A percentile compares a stretch with the other conserved stretches of the same genome.
These are phyloP conservation scores for Lecanosticta acicola DNA, from an alignment of 2,329 filamentous ascomycete species.

Conservation along the genomic window DNA sequence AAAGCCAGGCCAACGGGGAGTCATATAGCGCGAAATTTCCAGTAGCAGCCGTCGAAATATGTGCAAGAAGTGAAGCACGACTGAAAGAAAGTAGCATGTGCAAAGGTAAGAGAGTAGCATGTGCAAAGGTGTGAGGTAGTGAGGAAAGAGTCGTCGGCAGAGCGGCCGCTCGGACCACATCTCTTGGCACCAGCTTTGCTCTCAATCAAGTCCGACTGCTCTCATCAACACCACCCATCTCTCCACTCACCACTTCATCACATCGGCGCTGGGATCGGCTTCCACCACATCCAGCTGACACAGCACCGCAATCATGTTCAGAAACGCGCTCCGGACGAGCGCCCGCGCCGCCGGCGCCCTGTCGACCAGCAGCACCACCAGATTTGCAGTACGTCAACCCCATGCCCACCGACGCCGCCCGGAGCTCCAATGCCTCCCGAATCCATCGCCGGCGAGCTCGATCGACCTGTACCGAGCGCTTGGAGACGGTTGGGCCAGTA, in stretches of 20 bases:
- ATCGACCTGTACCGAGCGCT: constrained; percentile 41
- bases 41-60: too few relatives aligned
- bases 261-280: constrained; percentile 20
- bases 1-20: background rate
- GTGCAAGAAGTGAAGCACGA: too few relatives aligned
- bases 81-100: too few relatives aligned
- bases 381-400: constrained; percentile 61
- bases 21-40: too few relatives aligned
- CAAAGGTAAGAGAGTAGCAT: too few relatives aligned
- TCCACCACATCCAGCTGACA: constrained; percentile 29
- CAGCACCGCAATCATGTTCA: constrained; percentile 68
- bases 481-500: constrained; percentile 28
- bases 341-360: constrained; percentile 79
- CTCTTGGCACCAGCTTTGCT: background rate
- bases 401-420: constrained; percentile 36
- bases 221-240: constrained; percentile 20
- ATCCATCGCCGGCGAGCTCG: constrained; percentile 19
- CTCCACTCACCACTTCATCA: constrained; percentile 20
- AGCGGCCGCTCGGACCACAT: background rate
- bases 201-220: constrained; percentile 3
- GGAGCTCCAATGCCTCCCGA: constrained; percentile 38
- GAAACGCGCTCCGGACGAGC: constrained; percentile 96
- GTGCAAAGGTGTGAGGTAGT: too few relatives aligned
- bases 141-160: background rate
- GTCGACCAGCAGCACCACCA: constrained; percentile 84